Evolutionary conservation across 805 yeast genomes (phyloP).

Genomic region (Scheffersomyces stipitis): DNA sequence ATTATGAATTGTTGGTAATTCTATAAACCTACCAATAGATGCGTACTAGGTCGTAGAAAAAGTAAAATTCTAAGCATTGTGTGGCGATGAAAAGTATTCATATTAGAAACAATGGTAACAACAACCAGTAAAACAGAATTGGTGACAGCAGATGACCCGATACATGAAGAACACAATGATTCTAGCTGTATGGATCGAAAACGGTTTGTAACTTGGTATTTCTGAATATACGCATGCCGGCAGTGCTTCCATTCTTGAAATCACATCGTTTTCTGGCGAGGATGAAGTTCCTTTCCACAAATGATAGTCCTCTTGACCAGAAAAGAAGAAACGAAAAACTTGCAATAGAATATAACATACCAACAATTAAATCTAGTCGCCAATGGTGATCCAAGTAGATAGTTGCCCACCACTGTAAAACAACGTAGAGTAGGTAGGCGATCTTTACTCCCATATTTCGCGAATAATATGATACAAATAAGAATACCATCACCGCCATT

Average conservation of each 20-base stretch:
- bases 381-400: constrained; percentile 74
- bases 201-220: constrained; percentile 47
- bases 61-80: too few species aligned
- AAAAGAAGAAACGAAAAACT: constrained; percentile 40
- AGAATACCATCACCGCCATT: constrained; percentile 55
- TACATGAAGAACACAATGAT: too few species aligned
- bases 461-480: constrained; percentile 41
- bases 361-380: constrained; percentile 59
- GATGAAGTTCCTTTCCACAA: constrained; percentile 37
- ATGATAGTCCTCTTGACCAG: constrained; percentile 24
- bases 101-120: too few species aligned
- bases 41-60: too few species aligned
- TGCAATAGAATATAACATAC: constrained; percentile 51
- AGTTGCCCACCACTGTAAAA: constrained; percentile 73
- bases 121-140: too few species aligned
- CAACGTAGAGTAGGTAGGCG: constrained; percentile 44
- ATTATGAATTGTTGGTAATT: too few species aligned
- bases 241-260: constrained; percentile 44
- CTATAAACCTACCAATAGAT: too few species aligned
- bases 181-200: constrained; percentile 47
- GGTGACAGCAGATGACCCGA: too few species aligned
- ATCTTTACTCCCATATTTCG: constrained; percentile 33
- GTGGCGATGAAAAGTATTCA: too few species aligned
- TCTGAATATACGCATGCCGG: constrained; percentile 65
- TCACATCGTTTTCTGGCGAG: constrained; percentile 38